Percentiles rank a stretch among this genome's conserved stretches.
phyloP scores from a whole-genome alignment of 2,329 filamentous ascomycete genomes.

The Neoscytalidium dimidiatum region DNA sequence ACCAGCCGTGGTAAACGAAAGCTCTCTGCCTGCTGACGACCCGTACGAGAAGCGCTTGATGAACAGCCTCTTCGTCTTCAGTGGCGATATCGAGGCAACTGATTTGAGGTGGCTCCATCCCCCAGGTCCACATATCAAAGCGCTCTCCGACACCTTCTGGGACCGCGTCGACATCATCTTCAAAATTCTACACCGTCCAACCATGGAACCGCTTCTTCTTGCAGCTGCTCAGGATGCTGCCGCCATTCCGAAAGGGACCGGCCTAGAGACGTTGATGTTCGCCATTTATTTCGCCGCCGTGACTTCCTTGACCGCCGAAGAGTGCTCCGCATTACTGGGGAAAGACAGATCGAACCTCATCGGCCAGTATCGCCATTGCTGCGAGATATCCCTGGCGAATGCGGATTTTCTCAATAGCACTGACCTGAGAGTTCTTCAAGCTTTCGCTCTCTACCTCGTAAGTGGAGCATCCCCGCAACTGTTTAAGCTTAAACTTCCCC shows the following conservation, averaged over 20 bases:
- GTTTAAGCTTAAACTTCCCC: background rate
- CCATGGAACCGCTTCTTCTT: conserved; percentile 53
- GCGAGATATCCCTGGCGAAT: conserved; percentile 57
- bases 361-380: conserved; percentile 14
- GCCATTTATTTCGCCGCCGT: conserved; percentile 33
- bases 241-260: conserved; percentile 63
- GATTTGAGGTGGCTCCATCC: conserved; percentile 55
- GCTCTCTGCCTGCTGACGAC: conserved; percentile 8
- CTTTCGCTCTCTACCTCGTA: conserved; percentile 68
- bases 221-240: conserved; percentile 25
- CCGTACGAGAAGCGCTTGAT: conserved; percentile 26
- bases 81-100: conserved; percentile 17
- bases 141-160: conserved; percentile 73
- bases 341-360: conserved; percentile 31
- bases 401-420: conserved; percentile 67
- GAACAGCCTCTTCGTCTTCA: conserved; percentile 25
- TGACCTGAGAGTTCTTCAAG: conserved; percentile 67
- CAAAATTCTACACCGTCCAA: conserved; percentile 72
- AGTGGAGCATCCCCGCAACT: conserved; percentile 24
- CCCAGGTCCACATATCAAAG: conserved; percentile 64
- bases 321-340: conserved; percentile 56
- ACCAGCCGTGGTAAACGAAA: background rate
- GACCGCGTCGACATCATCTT: conserved; percentile 74
- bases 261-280: conserved; percentile 55
- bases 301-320: conserved; percentile 57